Base-by-base conservation (phyloP, 2,329 filamentous ascomycete species). In the Colletotrichum truncatum region DNA sequence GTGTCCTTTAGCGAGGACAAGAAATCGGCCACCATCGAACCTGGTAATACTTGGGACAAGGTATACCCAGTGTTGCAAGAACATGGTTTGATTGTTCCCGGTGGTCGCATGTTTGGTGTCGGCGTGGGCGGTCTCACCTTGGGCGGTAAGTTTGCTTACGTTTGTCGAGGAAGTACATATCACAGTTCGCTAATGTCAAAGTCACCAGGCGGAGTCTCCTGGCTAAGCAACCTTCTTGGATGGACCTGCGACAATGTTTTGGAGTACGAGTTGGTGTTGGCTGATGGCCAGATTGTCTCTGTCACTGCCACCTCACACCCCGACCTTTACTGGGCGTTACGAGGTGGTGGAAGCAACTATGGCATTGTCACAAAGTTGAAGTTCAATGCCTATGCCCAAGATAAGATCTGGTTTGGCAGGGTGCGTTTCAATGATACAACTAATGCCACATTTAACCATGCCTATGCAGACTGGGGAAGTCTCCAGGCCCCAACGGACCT, bases 321-420 rank as follows among this genome's bases (percentile, higher is more conserved):
- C 0, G 81, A 84, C 39, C 73, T 85, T 0, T 84, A 75, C 70
- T 78, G 75, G 68, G 81, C 82, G 3, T 73, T 84, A 1, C 77
- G 79, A 32, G 81, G 81, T 8, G 84, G 84, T 4, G 81, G 80
- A 8, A 74, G 74, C 34, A 84, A 82, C 68, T 80, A 80, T 55
- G 80, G 78, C 36, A 71, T 75, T 32, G 69, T 73, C 16, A 71
- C 77, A 1, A 67, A 65, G 63, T 68, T 74, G 28, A 70, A 72
- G 26, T 46, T 75, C 34, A 25, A 52, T 9, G n/a, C 38, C 16
- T 52, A 48, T 16, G 49, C 68, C 18, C 72, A 75, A 1, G 64
- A 41, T 2, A 46, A 67, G 12, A 39, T 58, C 8, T 52, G 46
- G 46, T 21, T 30, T 14, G 32, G 7, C n/a, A 30, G 34, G 6